These are phyloP conservation scores for Acacia confusa DNA, from an alignment of 306 rosid species.

Conservation along the genomic window DNA sequence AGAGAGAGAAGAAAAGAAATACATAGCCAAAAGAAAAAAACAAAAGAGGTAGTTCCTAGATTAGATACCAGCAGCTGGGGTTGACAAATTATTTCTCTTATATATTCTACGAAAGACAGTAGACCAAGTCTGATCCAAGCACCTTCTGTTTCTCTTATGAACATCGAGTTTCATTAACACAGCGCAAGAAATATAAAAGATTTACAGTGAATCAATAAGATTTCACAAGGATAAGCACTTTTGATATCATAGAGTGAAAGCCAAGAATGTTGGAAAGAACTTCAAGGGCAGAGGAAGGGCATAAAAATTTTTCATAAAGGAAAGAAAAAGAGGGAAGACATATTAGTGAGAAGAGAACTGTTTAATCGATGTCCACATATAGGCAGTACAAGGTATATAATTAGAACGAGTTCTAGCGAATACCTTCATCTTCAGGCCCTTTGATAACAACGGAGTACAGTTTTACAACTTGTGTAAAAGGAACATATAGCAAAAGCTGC, in stretches of 20 bases:
- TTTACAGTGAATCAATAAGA: neutral
- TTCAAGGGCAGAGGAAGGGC: neutral
- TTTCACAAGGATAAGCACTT: neutral
- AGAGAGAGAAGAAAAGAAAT: neutral
- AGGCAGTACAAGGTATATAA: neutral
- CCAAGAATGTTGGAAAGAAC: neutral
- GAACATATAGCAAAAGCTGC: constrained; percentile 88
- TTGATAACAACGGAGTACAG: constrained; percentile 66
- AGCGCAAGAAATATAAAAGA: neutral
- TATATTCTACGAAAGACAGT: neutral
- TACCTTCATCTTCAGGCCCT: constrained; percentile 97
- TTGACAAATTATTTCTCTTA: neutral
- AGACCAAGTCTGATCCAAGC: neutral
- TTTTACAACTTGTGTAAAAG: constrained; percentile 85
- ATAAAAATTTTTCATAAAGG: neutral
- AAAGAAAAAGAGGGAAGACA: neutral
- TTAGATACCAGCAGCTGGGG: neutral
- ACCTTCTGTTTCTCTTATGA: neutral
- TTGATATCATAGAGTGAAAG: neutral
- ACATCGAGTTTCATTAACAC: neutral
- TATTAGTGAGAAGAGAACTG: neutral
- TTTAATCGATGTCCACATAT: neutral
- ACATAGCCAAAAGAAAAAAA: neutral
- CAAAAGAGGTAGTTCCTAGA: neutral
- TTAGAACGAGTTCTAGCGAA: neutral